These are phyloP conservation scores for Venturiaceae sp. DNA, from an alignment of 2,329 filamentous ascomycete genomes.

Conservation along the genomic window DNA sequence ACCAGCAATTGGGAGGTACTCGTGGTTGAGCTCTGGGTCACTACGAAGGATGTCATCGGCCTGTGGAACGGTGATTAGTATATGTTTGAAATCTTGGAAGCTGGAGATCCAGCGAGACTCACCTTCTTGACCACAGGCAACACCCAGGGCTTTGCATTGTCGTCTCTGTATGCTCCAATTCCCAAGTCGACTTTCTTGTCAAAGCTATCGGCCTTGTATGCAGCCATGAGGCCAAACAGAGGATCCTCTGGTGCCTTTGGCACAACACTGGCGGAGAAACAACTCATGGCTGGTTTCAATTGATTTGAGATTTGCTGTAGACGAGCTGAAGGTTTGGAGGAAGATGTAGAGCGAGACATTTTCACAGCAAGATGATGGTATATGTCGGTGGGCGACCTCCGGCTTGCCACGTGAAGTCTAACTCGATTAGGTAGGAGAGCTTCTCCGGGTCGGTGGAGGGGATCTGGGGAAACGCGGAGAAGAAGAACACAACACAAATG, in stretches of 20 bases:
- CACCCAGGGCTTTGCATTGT: constrained; percentile 96
- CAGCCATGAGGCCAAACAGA: constrained; percentile 85
- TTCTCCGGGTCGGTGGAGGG: neutral
- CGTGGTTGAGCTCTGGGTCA: constrained; percentile 89
- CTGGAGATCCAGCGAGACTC: constrained; percentile 13
- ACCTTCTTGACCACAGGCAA: constrained; percentile 96
- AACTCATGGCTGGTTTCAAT: constrained; percentile 35
- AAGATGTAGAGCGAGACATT: neutral
- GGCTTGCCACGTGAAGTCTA: neutral
- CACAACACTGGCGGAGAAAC: constrained; percentile 67
- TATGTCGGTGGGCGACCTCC: neutral
- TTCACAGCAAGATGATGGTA: neutral
- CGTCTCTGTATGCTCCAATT: constrained; percentile 88
- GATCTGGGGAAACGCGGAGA: neutral
- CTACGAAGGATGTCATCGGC: constrained; percentile 82
- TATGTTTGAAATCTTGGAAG: neutral
- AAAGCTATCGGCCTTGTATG: constrained; percentile 68
- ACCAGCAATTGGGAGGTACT: constrained; percentile 95
- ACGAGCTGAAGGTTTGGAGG: constrained; percentile 1
- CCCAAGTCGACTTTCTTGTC: constrained; percentile 87
- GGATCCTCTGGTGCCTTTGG: constrained; percentile 91
- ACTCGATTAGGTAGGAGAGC: neutral
- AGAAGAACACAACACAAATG: neutral
- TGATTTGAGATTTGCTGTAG: constrained; percentile 6
- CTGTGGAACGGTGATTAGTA: constrained; percentile 35